Conservation (phyloP, 495 filamentous ascomycete genomes). For the Penicillium macrosclerotiorum region DNA sequence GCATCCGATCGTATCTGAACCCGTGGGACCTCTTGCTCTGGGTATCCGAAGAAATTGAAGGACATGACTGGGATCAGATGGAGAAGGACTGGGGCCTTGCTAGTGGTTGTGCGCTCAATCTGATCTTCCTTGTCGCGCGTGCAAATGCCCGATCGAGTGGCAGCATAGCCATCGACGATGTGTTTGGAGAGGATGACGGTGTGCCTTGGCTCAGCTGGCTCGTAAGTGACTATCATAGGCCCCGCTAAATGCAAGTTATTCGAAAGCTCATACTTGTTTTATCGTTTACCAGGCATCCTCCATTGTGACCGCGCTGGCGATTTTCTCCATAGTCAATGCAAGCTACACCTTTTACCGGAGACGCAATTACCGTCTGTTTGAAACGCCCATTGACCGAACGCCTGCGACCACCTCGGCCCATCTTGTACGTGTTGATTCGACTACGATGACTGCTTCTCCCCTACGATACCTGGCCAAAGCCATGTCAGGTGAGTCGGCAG, state of each 20-base stretch:
- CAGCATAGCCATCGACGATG: conserved; percentile 62
- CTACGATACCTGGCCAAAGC: conserved; percentile 71
- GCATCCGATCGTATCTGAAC: conserved; percentile 75
- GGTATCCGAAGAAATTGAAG: conserved; percentile 86
- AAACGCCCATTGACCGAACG: conserved; percentile 68
- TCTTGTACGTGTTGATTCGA: conserved; percentile 86
- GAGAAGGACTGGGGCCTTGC: conserved; percentile 69
- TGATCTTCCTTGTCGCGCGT: conserved; percentile 76
- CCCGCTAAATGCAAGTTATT: background rate
- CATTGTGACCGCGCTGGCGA: conserved; percentile 62
- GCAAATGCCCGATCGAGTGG: conserved; percentile 60
- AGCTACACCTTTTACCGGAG: conserved; percentile 79
- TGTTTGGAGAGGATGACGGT: conserved; percentile 72
- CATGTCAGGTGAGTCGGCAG: conserved; percentile 57
- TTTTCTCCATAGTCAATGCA: conserved; percentile 68
- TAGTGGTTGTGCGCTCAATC: conserved; percentile 71
- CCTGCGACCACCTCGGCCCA: conserved; percentile 84
- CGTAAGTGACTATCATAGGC: conserved; percentile 53
- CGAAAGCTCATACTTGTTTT: conserved; percentile 3
- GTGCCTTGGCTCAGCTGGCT: conserved; percentile 71
- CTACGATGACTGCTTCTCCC: conserved; percentile 74
- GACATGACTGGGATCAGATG: conserved; percentile 80
- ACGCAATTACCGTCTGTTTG: conserved; percentile 89
- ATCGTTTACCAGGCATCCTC: conserved; percentile 56
- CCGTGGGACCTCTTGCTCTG: conserved; percentile 85